Evolutionary conservation across 1,139 yeast genomes (phyloP), one percentile per base, ranked within the genome.

Genomic region (Blastobotrys malaysiensis): DNA sequence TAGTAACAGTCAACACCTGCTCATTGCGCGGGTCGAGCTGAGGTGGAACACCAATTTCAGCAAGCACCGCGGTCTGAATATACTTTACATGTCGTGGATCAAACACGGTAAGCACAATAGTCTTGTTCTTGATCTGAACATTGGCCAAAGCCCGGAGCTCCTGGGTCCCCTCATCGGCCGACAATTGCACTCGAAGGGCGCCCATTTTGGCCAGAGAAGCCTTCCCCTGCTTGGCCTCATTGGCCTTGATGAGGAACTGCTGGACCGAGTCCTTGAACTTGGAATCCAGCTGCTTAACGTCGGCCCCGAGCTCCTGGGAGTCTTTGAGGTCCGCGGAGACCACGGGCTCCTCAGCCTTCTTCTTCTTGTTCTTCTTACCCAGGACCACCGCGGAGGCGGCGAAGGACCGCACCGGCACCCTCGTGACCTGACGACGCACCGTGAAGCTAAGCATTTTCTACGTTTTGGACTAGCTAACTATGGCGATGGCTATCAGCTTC

Each of bases 21-120:
- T 83, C 83, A 65, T 86, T 87, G 52, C 80, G 73, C 1, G 88
- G 81, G 59, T 88, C 91, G 22, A 77, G 75, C 64, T 86, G 90
- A 0, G 97, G 96, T 57, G 86, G 88, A 74, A 91, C 72, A 63
- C 88, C 87, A 66, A 88, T 71, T 11, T 80, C 81, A 0, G 91
- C 85, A 57, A 89, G 69, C 45, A 91, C 83, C 0, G 90, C 77
- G 57, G 88, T 83, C 49, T 86, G 77, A 24, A 91, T 80, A 58
- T 80, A 77, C 64, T 88, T 86, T 24, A 82, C 78, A 61, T 88
- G 79, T 51, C 75, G 75, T 9, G 96, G 95, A 63, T 90, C 97
- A 69, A 85, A 91, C 1, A 90, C 93, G 0, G 96, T 89, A 27
- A 91, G 79, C 49, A 82, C 73, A 51, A 87, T 75, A 56, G 82